These are phyloP conservation scores for Penicillium crustosum DNA, from an alignment of 2,329 filamentous ascomycete species.

Conservation along the genomic window DNA sequence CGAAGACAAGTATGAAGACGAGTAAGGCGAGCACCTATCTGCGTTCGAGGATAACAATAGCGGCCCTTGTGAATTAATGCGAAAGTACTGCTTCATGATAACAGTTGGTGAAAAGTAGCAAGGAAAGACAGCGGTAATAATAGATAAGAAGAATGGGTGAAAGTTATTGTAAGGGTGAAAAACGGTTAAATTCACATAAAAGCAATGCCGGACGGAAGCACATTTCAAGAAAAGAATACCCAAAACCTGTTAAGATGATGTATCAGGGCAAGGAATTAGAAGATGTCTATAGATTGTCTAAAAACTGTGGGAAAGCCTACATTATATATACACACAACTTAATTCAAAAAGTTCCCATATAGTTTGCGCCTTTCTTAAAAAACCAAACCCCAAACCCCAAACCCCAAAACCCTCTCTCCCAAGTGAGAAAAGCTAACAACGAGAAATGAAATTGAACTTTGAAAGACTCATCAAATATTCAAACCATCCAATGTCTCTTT, in stretches of 20 bases:
- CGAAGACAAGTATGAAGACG: background rate
- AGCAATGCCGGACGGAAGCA: background rate
- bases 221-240: background rate
- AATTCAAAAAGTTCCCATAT: background rate
- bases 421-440: background rate
- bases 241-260: background rate
- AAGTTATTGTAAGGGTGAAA: background rate
- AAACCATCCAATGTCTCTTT: background rate
- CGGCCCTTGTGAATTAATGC: background rate
- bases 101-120: background rate
- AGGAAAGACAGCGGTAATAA: background rate
- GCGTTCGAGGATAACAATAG: background rate
- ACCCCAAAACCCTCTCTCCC: background rate
- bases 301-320: background rate
- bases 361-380: background rate
- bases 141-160: background rate
- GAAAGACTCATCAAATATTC: background rate
- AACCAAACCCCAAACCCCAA: too few species aligned
- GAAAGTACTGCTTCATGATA: background rate
- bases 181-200: background rate
- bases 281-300: background rate
- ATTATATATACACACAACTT: background rate
- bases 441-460: background rate
- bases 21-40: background rate
- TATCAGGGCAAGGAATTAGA: background rate